These are phyloP conservation scores for Seminavis robusta DNA, from an alignment of 108 stramenopile species.

Conservation along the genomic window DNA sequence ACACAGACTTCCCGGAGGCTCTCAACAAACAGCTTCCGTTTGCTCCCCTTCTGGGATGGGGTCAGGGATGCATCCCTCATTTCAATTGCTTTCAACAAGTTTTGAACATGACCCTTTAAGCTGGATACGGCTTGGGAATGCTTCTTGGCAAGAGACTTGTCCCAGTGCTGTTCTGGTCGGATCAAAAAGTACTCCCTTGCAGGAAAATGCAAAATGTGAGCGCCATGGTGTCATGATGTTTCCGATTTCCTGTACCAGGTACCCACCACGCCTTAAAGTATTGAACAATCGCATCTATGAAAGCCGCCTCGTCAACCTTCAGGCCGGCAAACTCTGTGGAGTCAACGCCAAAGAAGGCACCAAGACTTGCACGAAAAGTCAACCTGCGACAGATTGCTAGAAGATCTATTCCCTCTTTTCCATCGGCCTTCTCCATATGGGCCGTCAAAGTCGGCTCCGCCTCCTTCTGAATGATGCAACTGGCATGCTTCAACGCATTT, in stretches of 20 bases:
- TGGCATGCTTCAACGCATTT: background rate
- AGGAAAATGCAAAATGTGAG: no score
- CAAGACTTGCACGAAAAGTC: background rate
- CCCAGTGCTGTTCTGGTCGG: no score
- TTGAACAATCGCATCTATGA: constrained; percentile 1
- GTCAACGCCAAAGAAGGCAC: background rate
- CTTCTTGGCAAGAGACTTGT: no score
- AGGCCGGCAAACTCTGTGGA: no score
- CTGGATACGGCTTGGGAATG: no score
- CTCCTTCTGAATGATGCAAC: background rate
- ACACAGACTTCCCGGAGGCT: no score
- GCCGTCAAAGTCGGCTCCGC: background rate
- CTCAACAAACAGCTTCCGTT: no score
- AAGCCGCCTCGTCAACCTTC: background rate
- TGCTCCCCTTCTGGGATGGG: no score
- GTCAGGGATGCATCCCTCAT: no score
- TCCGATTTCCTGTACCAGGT: no score
- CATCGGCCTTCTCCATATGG: background rate
- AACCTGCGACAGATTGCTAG: background rate
- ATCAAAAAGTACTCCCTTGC: no score
- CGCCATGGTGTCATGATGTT: no score
- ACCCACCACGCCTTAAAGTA: constrained; percentile 10
- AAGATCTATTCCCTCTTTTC: background rate
- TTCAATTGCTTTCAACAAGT: background rate
- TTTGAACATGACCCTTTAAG: background rate